A percentile compares a stretch with the other conserved stretches of the same genome.
These are phyloP conservation scores for Trichosanthes truncata DNA, from an alignment of 306 rosid species.

Conservation along the genomic window DNA sequence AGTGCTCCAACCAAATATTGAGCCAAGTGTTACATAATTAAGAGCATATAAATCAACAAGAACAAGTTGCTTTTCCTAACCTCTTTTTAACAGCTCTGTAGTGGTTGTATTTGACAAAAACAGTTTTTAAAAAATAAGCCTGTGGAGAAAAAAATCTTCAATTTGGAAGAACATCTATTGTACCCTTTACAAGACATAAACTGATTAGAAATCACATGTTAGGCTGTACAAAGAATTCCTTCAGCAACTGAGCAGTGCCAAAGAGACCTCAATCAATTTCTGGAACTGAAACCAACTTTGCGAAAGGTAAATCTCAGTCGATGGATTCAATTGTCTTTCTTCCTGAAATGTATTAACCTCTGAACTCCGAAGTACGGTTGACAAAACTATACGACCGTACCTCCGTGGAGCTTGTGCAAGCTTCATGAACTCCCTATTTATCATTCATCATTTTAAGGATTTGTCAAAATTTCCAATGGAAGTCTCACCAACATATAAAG, in stretches of 20 bases:
- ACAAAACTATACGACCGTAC: not conserved
- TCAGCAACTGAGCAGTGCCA: not conserved
- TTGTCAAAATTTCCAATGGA: not conserved
- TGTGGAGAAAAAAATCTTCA: not conserved
- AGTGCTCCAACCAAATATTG: not conserved
- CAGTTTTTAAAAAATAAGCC: not conserved
- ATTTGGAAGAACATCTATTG: not conserved
- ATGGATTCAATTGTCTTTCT: not conserved
- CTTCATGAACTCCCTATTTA: not conserved
- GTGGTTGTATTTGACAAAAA: not conserved
- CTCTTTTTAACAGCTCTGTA: not conserved
- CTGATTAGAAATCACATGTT: not conserved
- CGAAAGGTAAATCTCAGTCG: not conserved
- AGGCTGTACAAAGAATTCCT: conserved; percentile 9
- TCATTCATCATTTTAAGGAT: not conserved
- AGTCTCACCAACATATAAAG: not conserved
- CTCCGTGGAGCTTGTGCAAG: not conserved
- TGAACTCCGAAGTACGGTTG: not conserved
- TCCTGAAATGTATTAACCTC: not conserved
- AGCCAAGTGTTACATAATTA: not conserved
- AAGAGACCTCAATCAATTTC: not conserved
- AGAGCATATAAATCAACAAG: not conserved
- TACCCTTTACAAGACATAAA: not conserved
- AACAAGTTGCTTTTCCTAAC: not conserved
- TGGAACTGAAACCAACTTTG: not conserved